Conservation (phyloP, 495 filamentous ascomycete species). For the Tuber indicum region DNA sequence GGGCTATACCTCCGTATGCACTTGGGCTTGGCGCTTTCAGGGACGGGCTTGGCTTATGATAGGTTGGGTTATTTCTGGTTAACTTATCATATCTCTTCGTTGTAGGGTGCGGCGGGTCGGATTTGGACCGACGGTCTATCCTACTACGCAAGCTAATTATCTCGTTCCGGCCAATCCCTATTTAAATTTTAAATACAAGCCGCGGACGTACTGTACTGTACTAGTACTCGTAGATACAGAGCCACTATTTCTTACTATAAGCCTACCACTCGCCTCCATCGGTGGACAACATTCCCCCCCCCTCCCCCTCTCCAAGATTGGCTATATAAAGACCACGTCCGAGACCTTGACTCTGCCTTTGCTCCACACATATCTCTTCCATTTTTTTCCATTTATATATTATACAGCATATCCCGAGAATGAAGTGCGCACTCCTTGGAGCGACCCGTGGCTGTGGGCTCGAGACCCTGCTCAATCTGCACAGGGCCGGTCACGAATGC, state of each 20-base stretch:
- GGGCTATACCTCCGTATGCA: too few species aligned
- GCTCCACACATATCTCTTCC: neutral
- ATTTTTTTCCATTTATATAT: neutral
- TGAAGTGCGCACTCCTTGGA: conserved; percentile 27
- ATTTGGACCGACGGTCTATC: neutral
- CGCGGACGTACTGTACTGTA: neutral
- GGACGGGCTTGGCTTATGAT: too few species aligned
- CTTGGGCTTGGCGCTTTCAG: too few species aligned
- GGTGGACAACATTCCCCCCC: too few species aligned
- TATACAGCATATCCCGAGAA: neutral
- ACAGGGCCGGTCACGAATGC: conserved; percentile 11
- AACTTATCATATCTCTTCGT: too few species aligned
- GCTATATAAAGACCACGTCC: neutral
- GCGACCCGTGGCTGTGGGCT: conserved; percentile 23
- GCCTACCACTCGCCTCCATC: too few species aligned
- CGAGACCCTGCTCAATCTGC: conserved; percentile 12
- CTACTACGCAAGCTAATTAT: neutral
- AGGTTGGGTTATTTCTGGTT: too few species aligned
- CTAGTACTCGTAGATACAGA: neutral
- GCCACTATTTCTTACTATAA: neutral
- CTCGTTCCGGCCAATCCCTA: neutral
- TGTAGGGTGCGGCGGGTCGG: neutral
- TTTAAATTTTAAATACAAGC: neutral
- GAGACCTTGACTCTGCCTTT: neutral
- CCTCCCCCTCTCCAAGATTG: neutral